These are phyloP conservation scores for Apiospora malaysiana DNA, from an alignment of 2,329 filamentous ascomycete species.

Conservation along the genomic window DNA sequence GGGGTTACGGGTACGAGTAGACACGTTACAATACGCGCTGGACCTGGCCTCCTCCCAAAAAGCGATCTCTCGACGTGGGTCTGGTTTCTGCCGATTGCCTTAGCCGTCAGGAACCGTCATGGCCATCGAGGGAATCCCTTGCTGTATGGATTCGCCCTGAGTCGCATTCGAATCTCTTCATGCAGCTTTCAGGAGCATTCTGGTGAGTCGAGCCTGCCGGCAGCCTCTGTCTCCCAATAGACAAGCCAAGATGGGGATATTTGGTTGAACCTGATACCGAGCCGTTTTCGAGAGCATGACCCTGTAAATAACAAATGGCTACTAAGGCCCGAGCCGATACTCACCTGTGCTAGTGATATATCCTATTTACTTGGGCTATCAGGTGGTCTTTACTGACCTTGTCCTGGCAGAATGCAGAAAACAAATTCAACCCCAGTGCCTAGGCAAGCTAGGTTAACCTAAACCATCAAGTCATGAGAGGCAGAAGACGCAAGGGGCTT, in stretches of 20 bases:
- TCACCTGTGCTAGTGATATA: conserved; percentile 1
- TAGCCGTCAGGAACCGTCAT: conserved; percentile 15
- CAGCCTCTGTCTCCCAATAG: conserved; percentile 9
- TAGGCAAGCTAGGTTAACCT: too few relatives aligned
- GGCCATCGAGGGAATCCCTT: conserved; percentile 1
- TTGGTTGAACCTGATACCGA: conserved; percentile 14
- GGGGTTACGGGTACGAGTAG: conserved; percentile 13
- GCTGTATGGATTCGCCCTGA: conserved; percentile 5
- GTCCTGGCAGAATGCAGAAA: background rate
- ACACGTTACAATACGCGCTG: conserved; percentile 18
- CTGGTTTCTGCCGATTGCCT: background rate
- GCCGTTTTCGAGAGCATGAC: background rate
- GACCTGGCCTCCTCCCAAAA: background rate
- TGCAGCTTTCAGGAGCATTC: conserved; percentile 17
- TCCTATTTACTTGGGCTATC: background rate
- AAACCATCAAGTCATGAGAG: background rate
- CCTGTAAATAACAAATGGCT: conserved; percentile 12
- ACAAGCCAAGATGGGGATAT: conserved; percentile 10
- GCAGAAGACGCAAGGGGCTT: background rate
- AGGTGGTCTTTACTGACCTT: conserved; percentile 1
- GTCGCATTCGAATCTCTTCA: conserved; percentile 15
- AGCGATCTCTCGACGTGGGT: background rate
- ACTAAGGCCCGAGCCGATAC: conserved; percentile 13
- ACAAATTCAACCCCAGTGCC: too few relatives aligned
- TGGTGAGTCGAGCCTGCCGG: background rate